Conservation (phyloP, 352 stramenopile genomes). For the Blastocystis sp. region DNA sequence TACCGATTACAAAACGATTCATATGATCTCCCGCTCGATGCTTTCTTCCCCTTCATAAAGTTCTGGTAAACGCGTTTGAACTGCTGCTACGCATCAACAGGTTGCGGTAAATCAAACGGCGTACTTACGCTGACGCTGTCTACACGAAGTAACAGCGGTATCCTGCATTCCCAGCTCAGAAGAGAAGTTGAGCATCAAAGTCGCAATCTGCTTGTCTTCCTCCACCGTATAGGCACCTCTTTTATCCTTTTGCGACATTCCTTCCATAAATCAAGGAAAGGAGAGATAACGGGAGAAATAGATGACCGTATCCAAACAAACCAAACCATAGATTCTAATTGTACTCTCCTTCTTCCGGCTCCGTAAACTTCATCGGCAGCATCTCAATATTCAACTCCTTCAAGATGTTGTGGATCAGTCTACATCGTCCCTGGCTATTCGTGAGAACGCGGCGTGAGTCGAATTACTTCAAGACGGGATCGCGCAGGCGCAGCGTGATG, state of each 20-base stretch:
- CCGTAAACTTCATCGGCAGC: slow-evolving; percentile 71
- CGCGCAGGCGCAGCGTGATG: slow-evolving; percentile 5
- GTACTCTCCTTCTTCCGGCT: slow-evolving; percentile 9
- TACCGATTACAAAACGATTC: slow-evolving; percentile 25
- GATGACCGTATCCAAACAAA: slow-evolving; percentile 8
- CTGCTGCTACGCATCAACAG: neutral
- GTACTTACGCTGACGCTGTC: slow-evolving; percentile 40
- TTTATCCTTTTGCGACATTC: neutral
- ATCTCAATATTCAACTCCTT: slow-evolving; percentile 59
- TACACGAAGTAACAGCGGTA: neutral
- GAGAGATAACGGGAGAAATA: neutral
- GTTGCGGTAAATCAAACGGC: neutral
- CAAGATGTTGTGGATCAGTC: slow-evolving; percentile 66
- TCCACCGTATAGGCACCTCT: neutral
- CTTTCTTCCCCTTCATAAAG: slow-evolving; percentile 8
- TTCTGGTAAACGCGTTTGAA: slow-evolving; percentile 38
- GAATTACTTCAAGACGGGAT: slow-evolving; percentile 53
- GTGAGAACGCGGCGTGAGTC: neutral
- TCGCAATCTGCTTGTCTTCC: slow-evolving; percentile 32
- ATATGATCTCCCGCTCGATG: neutral
- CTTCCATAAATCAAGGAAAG: neutral
- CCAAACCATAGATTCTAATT: slow-evolving; percentile 18
- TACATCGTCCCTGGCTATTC: slow-evolving; percentile 57
- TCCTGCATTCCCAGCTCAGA: slow-evolving; percentile 35
- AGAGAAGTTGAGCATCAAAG: slow-evolving; percentile 9